phyloP scores from a whole-genome alignment of 163 green algal species.

The Picocystis sp. region DNA sequence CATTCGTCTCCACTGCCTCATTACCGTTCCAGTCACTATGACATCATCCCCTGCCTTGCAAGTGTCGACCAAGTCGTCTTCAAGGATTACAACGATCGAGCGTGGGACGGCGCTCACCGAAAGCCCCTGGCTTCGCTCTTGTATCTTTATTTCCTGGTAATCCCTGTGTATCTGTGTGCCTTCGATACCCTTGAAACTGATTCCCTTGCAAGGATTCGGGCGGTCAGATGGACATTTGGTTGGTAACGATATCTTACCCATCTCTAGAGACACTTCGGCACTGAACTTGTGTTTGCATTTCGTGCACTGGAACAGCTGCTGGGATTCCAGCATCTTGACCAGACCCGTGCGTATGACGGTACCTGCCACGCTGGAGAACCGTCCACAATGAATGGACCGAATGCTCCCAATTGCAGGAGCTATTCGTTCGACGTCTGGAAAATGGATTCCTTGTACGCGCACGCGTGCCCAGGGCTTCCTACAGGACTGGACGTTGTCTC shows the following conservation, averaged over 20 bases:
- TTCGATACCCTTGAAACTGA: conserved; percentile 28
- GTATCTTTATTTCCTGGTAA: conserved; percentile 33
- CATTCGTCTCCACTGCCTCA: conserved; percentile 36
- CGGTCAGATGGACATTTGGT: conserved; percentile 22
- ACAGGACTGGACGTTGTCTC: too few relatives aligned
- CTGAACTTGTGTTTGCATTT: conserved; percentile 37
- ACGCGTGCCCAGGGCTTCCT: too few relatives aligned
- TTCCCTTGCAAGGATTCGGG: conserved; percentile 25
- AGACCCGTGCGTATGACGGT: conserved; percentile 43
- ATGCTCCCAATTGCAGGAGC: too few relatives aligned
- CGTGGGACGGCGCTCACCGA: conserved; percentile 32
- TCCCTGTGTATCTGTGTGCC: conserved; percentile 25
- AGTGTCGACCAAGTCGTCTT: conserved; percentile 58
- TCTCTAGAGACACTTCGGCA: conserved; percentile 15
- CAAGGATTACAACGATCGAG: conserved; percentile 42
- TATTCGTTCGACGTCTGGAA: too few relatives aligned
- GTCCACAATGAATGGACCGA: too few relatives aligned
- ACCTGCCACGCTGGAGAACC: conserved; percentile 32
- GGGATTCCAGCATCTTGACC: conserved; percentile 51
- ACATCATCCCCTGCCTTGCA: conserved; percentile 58
- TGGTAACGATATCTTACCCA: conserved; percentile 25
- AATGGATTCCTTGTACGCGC: too few relatives aligned
- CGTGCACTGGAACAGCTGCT: conserved; percentile 40
- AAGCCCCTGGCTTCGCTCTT: conserved; percentile 40
- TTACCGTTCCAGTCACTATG: conserved; percentile 56